Conservation (phyloP, 192 early-diverging fungal species). For the Rhizoclosmatium globosum region DNA sequence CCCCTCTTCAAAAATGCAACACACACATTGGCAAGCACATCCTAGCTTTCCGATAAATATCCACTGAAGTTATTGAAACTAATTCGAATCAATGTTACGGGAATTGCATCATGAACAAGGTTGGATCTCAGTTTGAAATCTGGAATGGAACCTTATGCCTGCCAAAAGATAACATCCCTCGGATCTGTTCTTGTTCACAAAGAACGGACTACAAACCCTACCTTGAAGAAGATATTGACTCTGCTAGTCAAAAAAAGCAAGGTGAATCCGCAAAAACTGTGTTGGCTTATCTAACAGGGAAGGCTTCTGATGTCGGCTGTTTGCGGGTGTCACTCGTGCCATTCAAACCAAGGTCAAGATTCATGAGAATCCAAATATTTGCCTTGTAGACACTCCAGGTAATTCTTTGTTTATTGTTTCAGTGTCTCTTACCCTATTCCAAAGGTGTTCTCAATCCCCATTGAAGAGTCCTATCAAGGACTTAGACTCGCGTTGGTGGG, state of each 20-base stretch:
- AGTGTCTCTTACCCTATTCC: background rate
- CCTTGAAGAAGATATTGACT: slow-evolving; percentile 75
- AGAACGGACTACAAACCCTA: slow-evolving; percentile 52
- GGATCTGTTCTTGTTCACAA: slow-evolving; percentile 68
- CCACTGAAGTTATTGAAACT: no score
- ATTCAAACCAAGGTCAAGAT: slow-evolving; percentile 83
- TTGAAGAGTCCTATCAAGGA: slow-evolving; percentile 82
- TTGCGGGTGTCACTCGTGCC: slow-evolving; percentile 87
- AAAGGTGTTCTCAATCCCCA: slow-evolving; percentile 68
- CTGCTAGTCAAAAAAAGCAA: slow-evolving; percentile 61
- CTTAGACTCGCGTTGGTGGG: slow-evolving; percentile 87
- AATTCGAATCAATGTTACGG: no score
- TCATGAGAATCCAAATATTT: slow-evolving; percentile 86
- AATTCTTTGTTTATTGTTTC: background rate
- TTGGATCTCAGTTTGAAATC: background rate
- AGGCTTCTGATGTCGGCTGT: slow-evolving; percentile 86
- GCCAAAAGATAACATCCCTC: slow-evolving; percentile 48
- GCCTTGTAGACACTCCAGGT: slow-evolving; percentile 89
- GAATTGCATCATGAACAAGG: slow-evolving; percentile 52
- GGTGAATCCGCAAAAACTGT: background rate
- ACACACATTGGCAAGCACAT: no score
- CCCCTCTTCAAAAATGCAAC: no score
- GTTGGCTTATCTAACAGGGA: slow-evolving; percentile 93
- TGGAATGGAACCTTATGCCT: no score
- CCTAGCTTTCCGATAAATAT: no score